Evolutionary conservation across 495 filamentous ascomycete genomes (phyloP).

Genomic region (Talaromyces liani): DNA sequence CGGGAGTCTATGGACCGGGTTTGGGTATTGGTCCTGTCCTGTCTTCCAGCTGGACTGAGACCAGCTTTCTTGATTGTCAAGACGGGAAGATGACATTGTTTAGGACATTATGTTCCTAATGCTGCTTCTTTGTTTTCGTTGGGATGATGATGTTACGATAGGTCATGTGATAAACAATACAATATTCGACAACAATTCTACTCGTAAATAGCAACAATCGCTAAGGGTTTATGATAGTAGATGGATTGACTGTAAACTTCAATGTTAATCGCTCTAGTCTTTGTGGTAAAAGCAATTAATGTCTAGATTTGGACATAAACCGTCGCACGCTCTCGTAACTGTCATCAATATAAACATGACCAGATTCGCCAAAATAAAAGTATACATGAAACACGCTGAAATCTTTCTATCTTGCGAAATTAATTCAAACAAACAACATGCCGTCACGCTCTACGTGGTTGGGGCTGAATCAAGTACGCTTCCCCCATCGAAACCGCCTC

Average conservation of each 20-base stretch:
- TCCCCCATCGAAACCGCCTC: slow-evolving; percentile 6
- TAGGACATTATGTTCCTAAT: not conserved
- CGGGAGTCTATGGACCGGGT: not conserved
- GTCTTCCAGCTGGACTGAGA: not conserved
- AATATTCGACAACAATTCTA: not conserved
- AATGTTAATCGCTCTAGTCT: no score
- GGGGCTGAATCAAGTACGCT: not conserved
- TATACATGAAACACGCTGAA: not conserved
- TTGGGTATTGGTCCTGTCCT: not conserved
- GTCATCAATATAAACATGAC: not conserved
- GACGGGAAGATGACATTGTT: not conserved
- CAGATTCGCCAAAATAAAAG: not conserved
- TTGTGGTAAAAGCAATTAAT: no score
- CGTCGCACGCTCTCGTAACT: not conserved
- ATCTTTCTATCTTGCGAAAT: not conserved
- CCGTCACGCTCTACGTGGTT: not conserved
- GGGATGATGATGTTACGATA: slow-evolving; percentile 2
- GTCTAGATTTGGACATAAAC: not conserved
- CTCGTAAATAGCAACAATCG: no score
- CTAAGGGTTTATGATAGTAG: no score
- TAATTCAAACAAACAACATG: not conserved
- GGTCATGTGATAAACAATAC: not conserved
- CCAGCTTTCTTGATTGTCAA: not conserved
- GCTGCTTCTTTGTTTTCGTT: not conserved
- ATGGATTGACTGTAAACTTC: no score